Evolutionary conservation across 1,284 basidiomycete genomes (phyloP), one percentile per base, ranked within the genome.

Genomic region (Ustilago trichophora): DNA sequence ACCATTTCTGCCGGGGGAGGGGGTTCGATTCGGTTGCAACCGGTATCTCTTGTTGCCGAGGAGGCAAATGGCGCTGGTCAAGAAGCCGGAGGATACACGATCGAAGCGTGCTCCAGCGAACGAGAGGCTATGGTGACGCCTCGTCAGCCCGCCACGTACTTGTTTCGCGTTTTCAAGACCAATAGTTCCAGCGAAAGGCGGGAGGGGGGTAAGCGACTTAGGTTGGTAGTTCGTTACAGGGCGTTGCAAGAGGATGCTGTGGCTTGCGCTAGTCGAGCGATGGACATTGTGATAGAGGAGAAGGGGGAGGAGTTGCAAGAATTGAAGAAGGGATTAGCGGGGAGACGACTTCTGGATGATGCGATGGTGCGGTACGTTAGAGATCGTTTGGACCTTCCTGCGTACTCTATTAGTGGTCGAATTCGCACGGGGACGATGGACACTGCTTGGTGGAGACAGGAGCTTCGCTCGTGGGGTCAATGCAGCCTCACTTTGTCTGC

Each of bases 141-240:
- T 15, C 21, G 63, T 1, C 63, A 81, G 36, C 73, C 75, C 9
- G 72, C 72, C 9, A 66, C 69, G 13, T 77, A 65, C 41, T 42
- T 80, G 10, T n/a, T 73, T 80, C 46, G 46, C 53, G 8, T 62
- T 80, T 6, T 27, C 46, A 16, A 48, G 41, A 18, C 13, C 29
- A 16, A 21, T n/a, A 9, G n/a, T n/a, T 2, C 26, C 11, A 25
- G 27, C 9, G 6, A 3, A 18, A 18, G 11, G 11, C 3, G 21
- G 21, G 8, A 3, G 2, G 19, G 29, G 9, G 32, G 37, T 5
- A 19, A 12, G 33, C 26, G 53, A 3, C 36, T 79, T 38, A 49
- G 73, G 25, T 41, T 80, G 13, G 32, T 38, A 10, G 55, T 80
- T 6, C 19, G 36, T 26, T 80, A 75, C 40, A 60, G 74, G 11